Base-by-base conservation (phyloP, 1,284 basidiomycete species). In the Thelephora terrestris region DNA sequence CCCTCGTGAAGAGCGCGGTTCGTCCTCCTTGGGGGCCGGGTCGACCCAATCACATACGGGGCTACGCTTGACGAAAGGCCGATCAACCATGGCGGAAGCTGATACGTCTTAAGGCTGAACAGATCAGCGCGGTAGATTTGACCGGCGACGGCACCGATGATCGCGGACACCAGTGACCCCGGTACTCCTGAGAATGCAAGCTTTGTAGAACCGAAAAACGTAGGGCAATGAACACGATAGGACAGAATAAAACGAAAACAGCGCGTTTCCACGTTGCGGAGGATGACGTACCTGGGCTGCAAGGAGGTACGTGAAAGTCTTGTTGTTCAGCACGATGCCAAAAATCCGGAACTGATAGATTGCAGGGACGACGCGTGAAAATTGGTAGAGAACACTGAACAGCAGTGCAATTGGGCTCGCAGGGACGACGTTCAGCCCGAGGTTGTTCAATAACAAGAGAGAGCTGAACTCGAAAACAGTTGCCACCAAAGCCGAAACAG, bases 91-190 rank as follows among this genome's bases (percentile, higher is more conserved):
- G 71, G 71, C 0, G 91, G 78, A 34, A 93, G 64, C 37, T 90
- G 79, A 67, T 83, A 91, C 1, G 71, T 66, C 56, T 89, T 88
- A 24, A 93, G 71, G 46, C 79, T 79, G 27, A 84, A 73, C 20
- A 86, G 57, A 62, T 92, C 88, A 12, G 88, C 85, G 42, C 87
- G 81, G 61, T 92, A 93, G 48, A 88, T 67, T 58, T 81, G 72
- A 0, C 91, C 90, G 6, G 79, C 69, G 5, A 85, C 53, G 9
- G 91, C 53, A 23, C 91, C 91, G 29, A 85, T 65, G 24, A 74
- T 51, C 1, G 83, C 71, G 2, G 79, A 75, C 7, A 78, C 65
- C 5, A 75, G 61, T 6, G 86, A 86, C 2, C 79, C 72, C 0
- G 87, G 88, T 1, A 78, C 66, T 35, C 79, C 75, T 17, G 79